Base-by-base conservation (phyloP, 768 basidiomycete genomes). In the Polyporus arcularius region DNA sequence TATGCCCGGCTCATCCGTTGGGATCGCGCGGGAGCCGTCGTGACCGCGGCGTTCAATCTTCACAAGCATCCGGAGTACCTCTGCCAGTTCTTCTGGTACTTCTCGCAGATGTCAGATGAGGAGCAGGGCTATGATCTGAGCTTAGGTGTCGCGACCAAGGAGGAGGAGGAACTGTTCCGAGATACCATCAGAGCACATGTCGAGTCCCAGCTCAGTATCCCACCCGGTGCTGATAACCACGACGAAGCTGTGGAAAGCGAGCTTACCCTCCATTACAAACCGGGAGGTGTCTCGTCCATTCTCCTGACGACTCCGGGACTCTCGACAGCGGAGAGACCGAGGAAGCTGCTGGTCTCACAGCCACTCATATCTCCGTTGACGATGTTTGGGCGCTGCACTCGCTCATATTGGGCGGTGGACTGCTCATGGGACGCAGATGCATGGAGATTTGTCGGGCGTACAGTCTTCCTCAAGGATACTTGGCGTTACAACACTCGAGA, bases 11-110 rank as follows among this genome's bases (percentile, higher is more conserved):
- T 77, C 35, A 66, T 78, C 32, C 67, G 70, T 3, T 65, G 67
- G 57, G 76, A 77, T 55, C 67, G 75, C 6, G 60, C 71, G 5
- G 77, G 72, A 6, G 67, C 63, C 2, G 62, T 76, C 18, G 72
- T 74, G 12, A 66, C 73, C 0, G 54, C 55, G 30, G 21, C 47
- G 2, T 73, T 77, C 63, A 57, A 72, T 49, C 70, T 67, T 42
- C 41, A 57, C 1, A 11, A 62, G 10, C 18, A 70, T 2, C 60
- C 63, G 15, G 41, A 58, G 30, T 28, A 57, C 1, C 62, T 78
- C 4, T 53, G 65, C 4, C 65, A 72, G 15, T 76, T 74, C 55
- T 55, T 76, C n/a, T 71, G 67, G 66, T 67, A 68, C 4, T 75
- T 72, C 57, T 41, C 58, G 28, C 56, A 62, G 28, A 48, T 68